Evolutionary conservation across 2,329 filamentous ascomycete genomes (phyloP), one percentile per base, ranked within the genome.

Genomic region (Neofusicoccum sp.): DNA sequence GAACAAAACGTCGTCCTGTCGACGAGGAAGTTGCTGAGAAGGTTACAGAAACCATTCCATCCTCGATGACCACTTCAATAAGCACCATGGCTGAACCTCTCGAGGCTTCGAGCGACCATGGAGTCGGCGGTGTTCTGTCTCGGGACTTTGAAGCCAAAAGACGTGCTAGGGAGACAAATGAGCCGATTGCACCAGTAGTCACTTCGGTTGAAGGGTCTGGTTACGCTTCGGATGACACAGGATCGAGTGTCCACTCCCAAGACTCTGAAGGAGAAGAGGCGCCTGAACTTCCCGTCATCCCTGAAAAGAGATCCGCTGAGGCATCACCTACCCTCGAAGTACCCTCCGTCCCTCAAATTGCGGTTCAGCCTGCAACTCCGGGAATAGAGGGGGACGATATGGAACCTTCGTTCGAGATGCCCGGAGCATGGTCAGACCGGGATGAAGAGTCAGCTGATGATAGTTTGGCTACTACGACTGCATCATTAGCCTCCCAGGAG

Each of bases 151-250:
- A 78, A 16, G 28, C 8, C 28, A 45, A 33, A 41, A 47, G 16
- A 61, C 14, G 45, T 81, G 67, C 82, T 33, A 54, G 39, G 31
- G 28, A 14, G 6, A 29, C 82, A 65, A 80, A 85, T 59, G 85
- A 90, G 66, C 89, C 91, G 14, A 73, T 92, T 37, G 87, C 90
- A 4, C 89, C 89, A 1, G 83, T 91, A 14, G 87, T 91, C 11
- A 89, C 88, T 0, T 88, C 87, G 1, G 84, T 89, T 16, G 89
- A 93, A 71, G 86, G 85, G 8, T 84, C 77, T 62, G 88, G 85
- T 1, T 87, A 90, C 67, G 76, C 81, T 12, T 90, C 87, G 12
- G 86, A 50, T 28, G 62, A 50, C 9, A 58, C 54, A 8, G 29
- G 5, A 14, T 63, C 52, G 11, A 60, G 48, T 12, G 7, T 47